Percentiles rank a stretch among this genome's conserved stretches.
phyloP scores from a whole-genome alignment of 108 stramenopile genomes.

The Cylindrotheca closterium region DNA sequence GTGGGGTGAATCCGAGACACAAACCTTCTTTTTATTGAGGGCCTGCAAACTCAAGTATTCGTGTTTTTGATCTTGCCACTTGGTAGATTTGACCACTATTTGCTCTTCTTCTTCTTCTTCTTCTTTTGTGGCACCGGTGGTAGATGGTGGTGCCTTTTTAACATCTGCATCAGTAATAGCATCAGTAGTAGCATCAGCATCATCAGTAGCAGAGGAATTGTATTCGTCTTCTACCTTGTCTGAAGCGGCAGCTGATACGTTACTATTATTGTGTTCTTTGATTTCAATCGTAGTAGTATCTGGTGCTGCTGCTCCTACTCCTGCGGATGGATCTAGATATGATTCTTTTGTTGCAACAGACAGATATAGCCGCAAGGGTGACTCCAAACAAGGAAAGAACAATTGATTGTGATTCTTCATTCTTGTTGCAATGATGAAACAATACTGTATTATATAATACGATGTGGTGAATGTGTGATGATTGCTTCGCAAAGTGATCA shows the following conservation, averaged over 20 bases:
- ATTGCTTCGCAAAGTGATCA: too few relatives aligned
- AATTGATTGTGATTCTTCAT: neutral
- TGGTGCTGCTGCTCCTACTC: constrained; percentile 2
- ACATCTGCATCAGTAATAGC: neutral
- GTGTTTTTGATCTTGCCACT: too few relatives aligned
- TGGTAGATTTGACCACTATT: neutral
- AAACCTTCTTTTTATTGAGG: neutral
- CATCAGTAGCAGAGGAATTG: neutral
- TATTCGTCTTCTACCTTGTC: neutral
- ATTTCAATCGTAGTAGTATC: neutral
- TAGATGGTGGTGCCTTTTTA: constrained; percentile 1
- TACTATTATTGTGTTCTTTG: too few relatives aligned
- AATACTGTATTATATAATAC: too few relatives aligned
- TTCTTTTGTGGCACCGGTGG: neutral
- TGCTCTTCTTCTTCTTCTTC: neutral
- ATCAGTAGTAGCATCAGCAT: too few relatives aligned
- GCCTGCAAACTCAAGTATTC: neutral
- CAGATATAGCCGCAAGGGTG: neutral
- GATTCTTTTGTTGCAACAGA: neutral
- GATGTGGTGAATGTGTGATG: too few relatives aligned
- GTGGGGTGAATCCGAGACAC: neutral
- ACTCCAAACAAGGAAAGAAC: neutral
- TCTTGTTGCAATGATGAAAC: neutral
- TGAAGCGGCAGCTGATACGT: too few relatives aligned
- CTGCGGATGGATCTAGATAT: neutral